Evolutionary conservation across 2,329 filamentous ascomycete species (phyloP).

Genomic region (Calonectria hongkongensis): DNA sequence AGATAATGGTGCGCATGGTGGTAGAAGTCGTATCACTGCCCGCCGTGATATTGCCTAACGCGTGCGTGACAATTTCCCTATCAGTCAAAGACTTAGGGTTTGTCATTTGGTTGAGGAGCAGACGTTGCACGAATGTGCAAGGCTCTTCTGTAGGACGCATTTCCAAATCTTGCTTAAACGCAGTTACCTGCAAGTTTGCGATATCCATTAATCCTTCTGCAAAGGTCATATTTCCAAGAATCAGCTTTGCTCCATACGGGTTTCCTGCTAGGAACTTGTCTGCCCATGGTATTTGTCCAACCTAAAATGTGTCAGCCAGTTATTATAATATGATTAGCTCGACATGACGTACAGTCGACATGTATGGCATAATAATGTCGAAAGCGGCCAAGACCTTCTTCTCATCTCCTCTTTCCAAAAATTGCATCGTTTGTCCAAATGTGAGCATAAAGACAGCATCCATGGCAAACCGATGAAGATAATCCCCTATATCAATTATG

Average conservation of each 20-base stretch:
- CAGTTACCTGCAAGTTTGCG: slow-evolving; percentile 3
- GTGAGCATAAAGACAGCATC: slow-evolving; percentile 17
- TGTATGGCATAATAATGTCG: slow-evolving; percentile 8
- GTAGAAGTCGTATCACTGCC: slow-evolving; percentile 16
- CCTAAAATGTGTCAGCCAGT: not conserved
- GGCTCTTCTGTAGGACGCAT: slow-evolving; percentile 2
- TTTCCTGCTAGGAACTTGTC: slow-evolving; percentile 10
- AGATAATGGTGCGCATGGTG: not conserved
- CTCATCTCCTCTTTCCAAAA: slow-evolving; percentile 7
- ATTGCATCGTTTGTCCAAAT: slow-evolving; percentile 9
- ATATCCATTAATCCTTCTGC: slow-evolving; percentile 1
- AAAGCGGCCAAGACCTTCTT: not conserved
- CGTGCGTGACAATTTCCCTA: slow-evolving; percentile 6
- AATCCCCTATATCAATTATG: slow-evolving; percentile 6
- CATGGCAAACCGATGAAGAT: slow-evolving; percentile 10
- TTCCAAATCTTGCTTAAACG: not conserved
- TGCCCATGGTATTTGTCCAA: slow-evolving; percentile 18
- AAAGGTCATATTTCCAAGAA: not conserved
- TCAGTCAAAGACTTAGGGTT: slow-evolving; percentile 5
- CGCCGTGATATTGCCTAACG: slow-evolving; percentile 9
- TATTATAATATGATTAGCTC: not conserved
- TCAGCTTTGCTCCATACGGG: not conserved
- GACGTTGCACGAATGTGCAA: slow-evolving; percentile 9
- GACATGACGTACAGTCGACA: not conserved
- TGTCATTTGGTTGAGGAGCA: slow-evolving; percentile 7